Conservation (phyloP, 306 rosid genomes). For the Pachyrhizus erosus region DNA sequence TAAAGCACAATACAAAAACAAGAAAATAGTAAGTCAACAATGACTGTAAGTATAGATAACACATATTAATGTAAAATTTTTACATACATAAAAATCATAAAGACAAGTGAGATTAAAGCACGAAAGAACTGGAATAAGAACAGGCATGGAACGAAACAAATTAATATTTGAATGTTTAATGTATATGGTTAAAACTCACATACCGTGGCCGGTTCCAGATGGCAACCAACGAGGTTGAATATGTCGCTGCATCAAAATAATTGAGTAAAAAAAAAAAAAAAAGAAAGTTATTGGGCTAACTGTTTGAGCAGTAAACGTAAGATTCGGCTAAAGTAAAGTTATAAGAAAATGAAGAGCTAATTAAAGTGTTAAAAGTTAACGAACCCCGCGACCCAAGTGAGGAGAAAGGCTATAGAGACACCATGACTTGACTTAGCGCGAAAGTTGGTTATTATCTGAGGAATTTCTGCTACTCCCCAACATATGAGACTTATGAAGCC, state of each 20-base stretch:
- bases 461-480: conserved; percentile 94
- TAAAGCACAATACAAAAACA: not conserved
- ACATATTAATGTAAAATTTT: not conserved
- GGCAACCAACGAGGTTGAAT: conserved; percentile 83
- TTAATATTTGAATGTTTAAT: not conserved
- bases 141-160: not conserved
- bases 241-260: conserved; percentile 62
- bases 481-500: conserved; percentile 71
- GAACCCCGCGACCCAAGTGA: conserved; percentile 97
- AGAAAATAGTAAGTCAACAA: not conserved
- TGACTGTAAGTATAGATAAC: not conserved
- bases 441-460: conserved; percentile 90
- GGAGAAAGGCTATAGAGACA: conserved; percentile 83
- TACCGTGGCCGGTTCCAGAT: conserved; percentile 95
- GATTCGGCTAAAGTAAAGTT: not conserved
- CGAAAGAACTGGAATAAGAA: not conserved
- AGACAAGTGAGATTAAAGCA: not conserved
- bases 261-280: too few relatives aligned
- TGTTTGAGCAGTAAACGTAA: not conserved
- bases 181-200: conserved; percentile 28
- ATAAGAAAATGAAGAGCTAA: not conserved
- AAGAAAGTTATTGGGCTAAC: not conserved
- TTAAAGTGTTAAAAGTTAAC: not conserved
- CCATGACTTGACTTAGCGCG: conserved; percentile 87
- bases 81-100: not conserved